Evolutionary conservation across 1,284 basidiomycete species (phyloP).

Genomic region (Cutaneotrichosporon mucoides): DNA sequence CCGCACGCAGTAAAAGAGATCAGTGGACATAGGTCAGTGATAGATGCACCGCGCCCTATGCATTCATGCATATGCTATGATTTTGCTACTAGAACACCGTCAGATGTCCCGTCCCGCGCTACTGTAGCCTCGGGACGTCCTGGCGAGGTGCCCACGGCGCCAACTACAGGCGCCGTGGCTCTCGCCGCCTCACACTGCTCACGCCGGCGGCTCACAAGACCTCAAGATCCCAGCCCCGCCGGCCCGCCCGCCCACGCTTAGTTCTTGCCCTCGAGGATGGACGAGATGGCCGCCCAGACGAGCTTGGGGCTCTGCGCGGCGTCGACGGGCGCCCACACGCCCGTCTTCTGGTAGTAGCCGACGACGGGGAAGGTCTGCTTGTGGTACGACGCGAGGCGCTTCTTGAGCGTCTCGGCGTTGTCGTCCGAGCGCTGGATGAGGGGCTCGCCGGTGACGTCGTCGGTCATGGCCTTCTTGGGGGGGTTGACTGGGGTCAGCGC

Average conservation of each 20-base stretch:
- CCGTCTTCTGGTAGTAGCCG: conserved; percentile 91
- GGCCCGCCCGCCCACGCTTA: background rate
- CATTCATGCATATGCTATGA: background rate
- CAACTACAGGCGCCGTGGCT: background rate
- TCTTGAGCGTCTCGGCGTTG: conserved; percentile 87
- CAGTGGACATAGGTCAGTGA: no score
- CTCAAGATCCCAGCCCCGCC: no score
- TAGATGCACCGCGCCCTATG: background rate
- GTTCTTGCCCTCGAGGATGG: conserved; percentile 26
- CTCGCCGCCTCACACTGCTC: no score
- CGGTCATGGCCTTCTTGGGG: conserved; percentile 88
- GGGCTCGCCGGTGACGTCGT: conserved; percentile 93
- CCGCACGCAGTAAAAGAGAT: no score
- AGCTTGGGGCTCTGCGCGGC: conserved; percentile 86
- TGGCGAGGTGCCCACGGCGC: background rate
- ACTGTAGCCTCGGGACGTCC: no score
- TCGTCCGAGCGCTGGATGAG: conserved; percentile 89
- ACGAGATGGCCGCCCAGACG: conserved; percentile 76
- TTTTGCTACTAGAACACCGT: no score
- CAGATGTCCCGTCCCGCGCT: no score
- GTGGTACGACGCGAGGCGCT: conserved; percentile 84
- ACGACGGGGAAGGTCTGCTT: conserved; percentile 88
- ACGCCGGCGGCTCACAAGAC: no score
- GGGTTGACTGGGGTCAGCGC: conserved; percentile 59
- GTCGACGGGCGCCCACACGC: conserved; percentile 84